phyloP scores from a whole-genome alignment of 805 yeast species.

The Naumovozyma dairenensis region DNA sequence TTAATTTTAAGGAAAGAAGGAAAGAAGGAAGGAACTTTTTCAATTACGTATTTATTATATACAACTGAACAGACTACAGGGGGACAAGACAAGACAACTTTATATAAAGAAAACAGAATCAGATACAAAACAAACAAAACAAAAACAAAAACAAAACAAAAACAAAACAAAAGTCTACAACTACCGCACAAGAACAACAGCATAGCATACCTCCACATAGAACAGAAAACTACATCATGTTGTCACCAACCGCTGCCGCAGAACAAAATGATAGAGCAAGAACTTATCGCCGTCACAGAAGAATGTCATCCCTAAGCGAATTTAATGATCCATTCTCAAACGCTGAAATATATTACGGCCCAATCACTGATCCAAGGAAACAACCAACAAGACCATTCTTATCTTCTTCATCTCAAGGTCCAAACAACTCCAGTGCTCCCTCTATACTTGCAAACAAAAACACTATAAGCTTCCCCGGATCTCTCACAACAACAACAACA shows the following conservation, averaged over 20 bases:
- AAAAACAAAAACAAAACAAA: too few relatives aligned
- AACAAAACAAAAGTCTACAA: too few relatives aligned
- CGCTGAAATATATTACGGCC: constrained; percentile 66
- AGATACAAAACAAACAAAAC: too few relatives aligned
- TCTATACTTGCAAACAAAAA: neutral
- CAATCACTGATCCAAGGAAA: constrained; percentile 45
- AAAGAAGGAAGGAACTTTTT: too few relatives aligned
- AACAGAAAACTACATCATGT: too few relatives aligned
- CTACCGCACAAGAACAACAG: too few relatives aligned
- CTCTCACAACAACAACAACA: neutral
- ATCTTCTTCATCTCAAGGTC: neutral
- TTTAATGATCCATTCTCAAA: constrained; percentile 50
- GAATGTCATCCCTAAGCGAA: constrained; percentile 39
- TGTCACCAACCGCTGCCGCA: neutral
- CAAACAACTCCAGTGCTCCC: neutral
- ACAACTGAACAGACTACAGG: too few relatives aligned
- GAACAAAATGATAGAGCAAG: neutral
- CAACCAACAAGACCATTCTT: constrained; percentile 11
- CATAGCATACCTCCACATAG: too few relatives aligned
- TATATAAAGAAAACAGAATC: too few relatives aligned
- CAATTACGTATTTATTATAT: too few relatives aligned
- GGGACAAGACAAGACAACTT: too few relatives aligned
- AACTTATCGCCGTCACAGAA: constrained; percentile 7
- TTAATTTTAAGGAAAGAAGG: too few relatives aligned
- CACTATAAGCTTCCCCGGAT: neutral